phyloP scores from a whole-genome alignment of 2,329 filamentous ascomycete species.

The Sporothrix brunneoviolacea region DNA sequence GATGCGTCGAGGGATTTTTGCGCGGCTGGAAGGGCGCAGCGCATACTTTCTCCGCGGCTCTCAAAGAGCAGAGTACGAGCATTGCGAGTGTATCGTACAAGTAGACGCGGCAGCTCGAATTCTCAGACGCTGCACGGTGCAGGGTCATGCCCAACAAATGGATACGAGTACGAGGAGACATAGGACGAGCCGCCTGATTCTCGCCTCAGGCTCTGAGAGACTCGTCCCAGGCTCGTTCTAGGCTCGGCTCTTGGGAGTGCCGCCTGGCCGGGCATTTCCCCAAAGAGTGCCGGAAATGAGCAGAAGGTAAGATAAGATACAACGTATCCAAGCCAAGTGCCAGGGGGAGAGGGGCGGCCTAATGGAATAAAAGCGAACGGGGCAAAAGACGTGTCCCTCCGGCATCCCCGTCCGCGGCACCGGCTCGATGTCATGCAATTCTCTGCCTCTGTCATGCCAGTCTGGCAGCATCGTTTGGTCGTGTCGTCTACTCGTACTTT shows the following conservation, averaged over 20 bases:
- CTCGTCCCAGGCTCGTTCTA: slow-evolving; percentile 1
- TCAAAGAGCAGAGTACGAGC: too few relatives aligned
- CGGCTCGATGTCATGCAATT: too few relatives aligned
- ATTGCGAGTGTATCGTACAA: too few relatives aligned
- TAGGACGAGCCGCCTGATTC: not conserved
- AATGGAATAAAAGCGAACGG: not conserved
- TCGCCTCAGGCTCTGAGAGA: not conserved
- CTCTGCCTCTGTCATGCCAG: too few relatives aligned
- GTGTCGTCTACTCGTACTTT: not conserved
- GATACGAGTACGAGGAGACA: not conserved
- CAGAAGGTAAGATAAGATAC: not conserved
- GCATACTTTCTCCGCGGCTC: too few relatives aligned
- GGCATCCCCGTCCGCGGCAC: too few relatives aligned
- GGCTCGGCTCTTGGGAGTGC: slow-evolving; percentile 1
- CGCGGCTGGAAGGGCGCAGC: too few relatives aligned
- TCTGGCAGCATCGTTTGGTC: not conserved
- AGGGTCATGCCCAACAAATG: not conserved
- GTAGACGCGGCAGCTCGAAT: too few relatives aligned
- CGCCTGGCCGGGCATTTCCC: not conserved
- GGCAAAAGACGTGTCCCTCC: too few relatives aligned
- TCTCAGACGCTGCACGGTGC: too few relatives aligned
- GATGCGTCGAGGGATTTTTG: too few relatives aligned
- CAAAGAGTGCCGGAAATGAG: not conserved
- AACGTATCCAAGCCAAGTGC: too few relatives aligned
- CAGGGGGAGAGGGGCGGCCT: not conserved